A percentile compares a stretch with the other conserved stretches of the same genome.
Evolutionary conservation across 805 yeast genomes (phyloP).

Genomic region (Debaryomyces maramus): DNA sequence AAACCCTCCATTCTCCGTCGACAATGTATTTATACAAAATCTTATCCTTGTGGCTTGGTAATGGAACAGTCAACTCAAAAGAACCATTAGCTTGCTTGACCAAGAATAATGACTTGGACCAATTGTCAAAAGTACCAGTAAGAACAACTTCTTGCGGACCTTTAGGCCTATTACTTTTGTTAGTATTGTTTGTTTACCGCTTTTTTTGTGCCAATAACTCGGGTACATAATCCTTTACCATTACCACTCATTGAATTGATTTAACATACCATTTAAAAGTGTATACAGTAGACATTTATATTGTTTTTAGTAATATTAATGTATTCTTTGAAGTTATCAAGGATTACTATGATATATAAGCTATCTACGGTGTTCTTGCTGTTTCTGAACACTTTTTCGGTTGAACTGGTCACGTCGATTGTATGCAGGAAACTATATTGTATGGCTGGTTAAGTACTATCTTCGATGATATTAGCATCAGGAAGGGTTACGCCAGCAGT

Average conservation of each 20-base stretch:
- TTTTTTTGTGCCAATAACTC: too few relatives aligned
- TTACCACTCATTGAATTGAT: neutral
- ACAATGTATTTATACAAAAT: conserved; percentile 63
- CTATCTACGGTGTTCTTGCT: neutral
- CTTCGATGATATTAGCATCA: too few relatives aligned
- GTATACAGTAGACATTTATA: conserved; percentile 31
- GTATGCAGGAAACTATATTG: neutral
- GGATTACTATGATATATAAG: neutral
- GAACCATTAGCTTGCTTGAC: conserved; percentile 61
- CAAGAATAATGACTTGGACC: conserved; percentile 59
- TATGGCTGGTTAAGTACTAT: neutral
- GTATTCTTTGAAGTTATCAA: neutral
- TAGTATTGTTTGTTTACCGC: conserved; percentile 21
- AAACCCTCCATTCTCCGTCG: conserved; percentile 64
- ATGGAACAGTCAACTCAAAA: conserved; percentile 60
- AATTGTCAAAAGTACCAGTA: conserved; percentile 70
- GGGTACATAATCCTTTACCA: too few relatives aligned
- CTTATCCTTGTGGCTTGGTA: conserved; percentile 41
- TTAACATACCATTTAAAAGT: conserved; percentile 43
- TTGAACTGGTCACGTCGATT: neutral
- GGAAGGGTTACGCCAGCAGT: neutral
- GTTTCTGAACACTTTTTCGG: neutral
- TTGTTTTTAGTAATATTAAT: neutral
- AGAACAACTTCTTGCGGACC: conserved; percentile 57
- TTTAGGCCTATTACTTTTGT: conserved; percentile 36